phyloP scores from a whole-genome alignment of 139 green algal species.

The Limnomonas spitsbergensis region DNA sequence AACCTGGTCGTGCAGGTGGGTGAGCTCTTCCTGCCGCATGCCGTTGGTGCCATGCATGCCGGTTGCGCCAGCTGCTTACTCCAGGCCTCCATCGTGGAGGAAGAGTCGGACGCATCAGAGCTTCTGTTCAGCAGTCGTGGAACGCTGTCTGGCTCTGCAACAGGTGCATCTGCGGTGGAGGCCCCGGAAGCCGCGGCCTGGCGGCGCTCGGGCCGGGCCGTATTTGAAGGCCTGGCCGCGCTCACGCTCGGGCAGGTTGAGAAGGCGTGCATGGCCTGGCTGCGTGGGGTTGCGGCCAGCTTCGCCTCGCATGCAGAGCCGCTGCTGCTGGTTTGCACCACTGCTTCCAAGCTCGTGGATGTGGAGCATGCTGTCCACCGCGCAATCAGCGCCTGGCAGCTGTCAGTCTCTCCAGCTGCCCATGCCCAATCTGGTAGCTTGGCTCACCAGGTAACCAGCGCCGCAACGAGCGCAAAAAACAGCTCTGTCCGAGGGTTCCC shows the following conservation, averaged over 20 bases:
- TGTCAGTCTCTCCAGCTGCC: not conserved
- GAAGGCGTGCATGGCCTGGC: conserved; percentile 59
- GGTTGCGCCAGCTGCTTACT: conserved; percentile 29
- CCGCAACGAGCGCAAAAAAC: not conserved
- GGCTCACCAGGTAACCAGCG: not conserved
- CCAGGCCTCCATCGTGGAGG: conserved; percentile 45
- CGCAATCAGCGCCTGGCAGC: conserved; percentile 40
- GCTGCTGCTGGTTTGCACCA: conserved; percentile 47
- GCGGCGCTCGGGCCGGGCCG: conserved; percentile 3
- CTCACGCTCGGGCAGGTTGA: conserved; percentile 49
- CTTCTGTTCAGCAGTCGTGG: conserved; percentile 52
- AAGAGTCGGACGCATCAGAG: conserved; percentile 44
- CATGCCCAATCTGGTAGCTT: not conserved
- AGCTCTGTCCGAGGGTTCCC: not conserved
- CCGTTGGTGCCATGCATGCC: not conserved
- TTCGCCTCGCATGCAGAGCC: conserved; percentile 28
- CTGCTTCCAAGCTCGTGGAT: conserved; percentile 37
- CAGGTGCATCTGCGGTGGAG: not conserved
- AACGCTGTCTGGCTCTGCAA: not conserved
- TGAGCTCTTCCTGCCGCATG: conserved; percentile 66
- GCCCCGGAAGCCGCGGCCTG: conserved; percentile 40
- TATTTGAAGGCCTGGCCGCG: conserved; percentile 42
- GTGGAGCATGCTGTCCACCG: conserved; percentile 50
- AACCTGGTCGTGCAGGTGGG: conserved; percentile 51
- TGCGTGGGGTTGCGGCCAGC: conserved; percentile 45